Conservation (phyloP, 306 rosid species). For the Albizia julibrissin region DNA sequence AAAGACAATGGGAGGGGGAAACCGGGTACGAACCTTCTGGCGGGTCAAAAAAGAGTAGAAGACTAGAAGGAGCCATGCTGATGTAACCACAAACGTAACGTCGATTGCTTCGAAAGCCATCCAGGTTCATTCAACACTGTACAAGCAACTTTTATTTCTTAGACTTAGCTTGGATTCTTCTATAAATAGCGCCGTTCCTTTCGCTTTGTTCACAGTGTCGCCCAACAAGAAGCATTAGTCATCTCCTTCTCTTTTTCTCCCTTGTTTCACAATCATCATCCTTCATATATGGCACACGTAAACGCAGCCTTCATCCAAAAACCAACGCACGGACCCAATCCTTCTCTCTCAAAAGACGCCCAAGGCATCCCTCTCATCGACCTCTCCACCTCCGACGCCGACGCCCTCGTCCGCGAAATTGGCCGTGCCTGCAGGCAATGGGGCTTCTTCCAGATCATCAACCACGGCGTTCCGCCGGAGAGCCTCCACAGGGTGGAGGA, state of each 20-base stretch:
- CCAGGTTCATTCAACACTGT: too few relatives aligned
- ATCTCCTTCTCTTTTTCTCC: not conserved
- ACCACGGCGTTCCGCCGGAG: not conserved
- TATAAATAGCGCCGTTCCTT: too few relatives aligned
- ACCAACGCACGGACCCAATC: constrained; percentile 53
- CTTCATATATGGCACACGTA: constrained; percentile 44
- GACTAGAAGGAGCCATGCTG: too few relatives aligned
- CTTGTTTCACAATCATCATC: not conserved
- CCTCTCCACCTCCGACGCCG: constrained; percentile 40
- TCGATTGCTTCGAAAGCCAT: too few relatives aligned
- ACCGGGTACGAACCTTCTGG: too few relatives aligned
- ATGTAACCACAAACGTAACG: too few relatives aligned
- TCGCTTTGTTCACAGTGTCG: too few relatives aligned
- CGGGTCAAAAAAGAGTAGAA: too few relatives aligned
- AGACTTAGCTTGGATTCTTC: too few relatives aligned
- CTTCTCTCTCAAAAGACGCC: constrained; percentile 11
- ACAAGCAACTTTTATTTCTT: too few relatives aligned
- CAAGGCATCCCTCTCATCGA: constrained; percentile 60
- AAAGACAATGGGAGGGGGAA: too few relatives aligned
- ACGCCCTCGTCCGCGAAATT: constrained; percentile 17
- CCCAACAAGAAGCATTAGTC: too few relatives aligned
- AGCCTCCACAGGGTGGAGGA: not conserved
- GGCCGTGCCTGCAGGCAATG: constrained; percentile 39
- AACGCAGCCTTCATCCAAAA: constrained; percentile 64
- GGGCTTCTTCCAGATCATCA: constrained; percentile 43